Conservation (phyloP, 139 green algal species). For the Chlamydomonas sp. region DNA sequence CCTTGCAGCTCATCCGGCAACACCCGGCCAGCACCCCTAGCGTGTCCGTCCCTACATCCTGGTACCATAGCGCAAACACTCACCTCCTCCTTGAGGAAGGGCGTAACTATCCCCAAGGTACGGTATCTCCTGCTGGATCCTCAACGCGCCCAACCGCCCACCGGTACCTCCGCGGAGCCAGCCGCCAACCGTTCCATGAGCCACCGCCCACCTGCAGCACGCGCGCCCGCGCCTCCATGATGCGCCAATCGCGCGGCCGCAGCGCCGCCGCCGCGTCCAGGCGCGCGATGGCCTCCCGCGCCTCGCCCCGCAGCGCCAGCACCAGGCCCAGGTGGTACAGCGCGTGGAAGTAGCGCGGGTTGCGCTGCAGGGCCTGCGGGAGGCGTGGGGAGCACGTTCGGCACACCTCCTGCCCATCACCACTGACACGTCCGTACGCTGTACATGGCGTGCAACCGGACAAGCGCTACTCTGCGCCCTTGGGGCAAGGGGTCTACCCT, state of each 20-base stretch:
- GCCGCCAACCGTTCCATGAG: background rate
- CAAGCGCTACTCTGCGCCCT: too few relatives aligned
- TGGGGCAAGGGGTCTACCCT: background rate
- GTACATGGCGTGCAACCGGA: too few relatives aligned
- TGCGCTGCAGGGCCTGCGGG: conserved; percentile 43
- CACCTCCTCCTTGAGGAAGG: too few relatives aligned
- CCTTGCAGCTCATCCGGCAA: too few relatives aligned
- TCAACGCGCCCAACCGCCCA: background rate
- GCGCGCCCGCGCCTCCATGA: conserved; percentile 49
- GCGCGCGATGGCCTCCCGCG: conserved; percentile 39
- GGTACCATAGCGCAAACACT: too few relatives aligned
- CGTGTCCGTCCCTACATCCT: too few relatives aligned
- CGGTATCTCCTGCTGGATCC: too few relatives aligned
- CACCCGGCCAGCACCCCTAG: too few relatives aligned
- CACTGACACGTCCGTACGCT: too few relatives aligned
- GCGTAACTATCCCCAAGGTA: too few relatives aligned
- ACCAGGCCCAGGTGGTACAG: conserved; percentile 55
- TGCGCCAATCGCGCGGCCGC: conserved; percentile 23
- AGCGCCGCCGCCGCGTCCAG: conserved; percentile 42
- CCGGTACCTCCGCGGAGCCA: background rate
- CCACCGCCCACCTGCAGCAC: conserved; percentile 45
- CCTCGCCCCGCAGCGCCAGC: conserved; percentile 41
- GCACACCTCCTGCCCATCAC: background rate
- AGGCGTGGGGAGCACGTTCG: background rate
- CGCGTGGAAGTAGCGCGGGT: conserved; percentile 52